phyloP scores from a whole-genome alignment of 192 early-diverging fungal genomes.

The Coemansia sp. region DNA sequence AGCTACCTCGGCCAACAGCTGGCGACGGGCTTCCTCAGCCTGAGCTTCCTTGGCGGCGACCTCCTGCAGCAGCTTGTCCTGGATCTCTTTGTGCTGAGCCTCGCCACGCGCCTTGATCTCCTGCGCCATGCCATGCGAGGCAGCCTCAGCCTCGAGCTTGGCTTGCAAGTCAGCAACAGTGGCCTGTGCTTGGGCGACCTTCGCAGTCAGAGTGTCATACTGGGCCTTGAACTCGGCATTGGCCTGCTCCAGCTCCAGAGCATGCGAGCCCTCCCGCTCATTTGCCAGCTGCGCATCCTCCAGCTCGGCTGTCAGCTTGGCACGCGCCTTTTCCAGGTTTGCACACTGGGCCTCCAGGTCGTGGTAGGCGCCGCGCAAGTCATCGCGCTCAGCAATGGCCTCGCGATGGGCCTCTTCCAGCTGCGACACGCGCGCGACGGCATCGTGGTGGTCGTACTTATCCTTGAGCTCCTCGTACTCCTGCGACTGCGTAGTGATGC shows the following conservation, averaged over 20 bases:
- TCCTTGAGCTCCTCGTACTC: conserved; percentile 69
- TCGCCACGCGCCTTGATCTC: conserved; percentile 69
- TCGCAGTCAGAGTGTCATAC: conserved; percentile 39
- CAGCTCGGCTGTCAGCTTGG: conserved; percentile 64
- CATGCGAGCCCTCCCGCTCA: conserved; percentile 68
- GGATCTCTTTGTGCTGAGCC: conserved; percentile 66
- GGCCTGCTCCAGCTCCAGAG: conserved; percentile 49
- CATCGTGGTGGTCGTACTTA: conserved; percentile 59
- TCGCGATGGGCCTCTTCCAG: conserved; percentile 58
- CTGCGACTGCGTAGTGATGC: conserved; percentile 56
- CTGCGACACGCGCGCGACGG: conserved; percentile 54
- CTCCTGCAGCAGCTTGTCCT: conserved; percentile 62
- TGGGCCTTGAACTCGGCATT: conserved; percentile 59
- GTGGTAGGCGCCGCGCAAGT: conserved; percentile 62
- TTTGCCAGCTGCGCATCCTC: conserved; percentile 73
- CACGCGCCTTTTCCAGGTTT: conserved; percentile 70
- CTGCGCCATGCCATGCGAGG: conserved; percentile 56
- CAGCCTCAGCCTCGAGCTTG: conserved; percentile 67
- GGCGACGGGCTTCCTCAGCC: conserved; percentile 71
- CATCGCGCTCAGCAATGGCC: conserved; percentile 63
- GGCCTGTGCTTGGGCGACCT: conserved; percentile 36
- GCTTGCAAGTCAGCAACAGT: conserved; percentile 59
- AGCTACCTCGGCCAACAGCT: conserved; percentile 60
- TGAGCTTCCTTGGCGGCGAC: conserved; percentile 64
- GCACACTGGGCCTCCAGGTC: conserved; percentile 58